Evolutionary conservation across 352 stramenopile species (phyloP), one percentile per base, ranked within the genome.

Genomic region (Phytophthora boehmeriae): DNA sequence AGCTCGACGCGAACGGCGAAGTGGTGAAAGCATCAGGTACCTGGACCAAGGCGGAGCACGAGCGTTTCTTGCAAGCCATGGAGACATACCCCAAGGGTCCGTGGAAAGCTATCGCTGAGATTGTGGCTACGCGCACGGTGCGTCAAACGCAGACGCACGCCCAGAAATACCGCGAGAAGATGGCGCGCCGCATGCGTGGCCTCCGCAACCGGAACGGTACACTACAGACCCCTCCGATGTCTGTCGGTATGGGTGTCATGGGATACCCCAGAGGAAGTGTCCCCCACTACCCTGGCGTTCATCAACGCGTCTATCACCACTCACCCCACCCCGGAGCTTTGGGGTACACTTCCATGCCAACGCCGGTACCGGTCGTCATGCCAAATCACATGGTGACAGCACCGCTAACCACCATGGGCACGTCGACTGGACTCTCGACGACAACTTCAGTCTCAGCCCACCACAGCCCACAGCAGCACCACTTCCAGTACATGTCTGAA

Each of bases 121-220:
- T 89, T 64, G 79, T 91, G 20, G 79, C 69, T 51, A 86, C 81
- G 28, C 78, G 79, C 20, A 88, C 81, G 4, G 75, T 86, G 22
- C 80, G 80, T 47, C 80, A 90, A 72, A 88, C 78, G 42, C 78
- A 88, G 66, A 89, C 78, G 6, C 79, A 91, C 54, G 80, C 77
- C 10, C 80, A 88, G 43, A 89, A 89, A 63, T 87, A 89, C 55
- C 57, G 78, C 10, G 78, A 88, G 60, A 90, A 90, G 64, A 59
- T 87, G 23, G 71, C 71, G 1, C 68, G 80, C 23, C 78, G 76
- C 39, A 71, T 84, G 60, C 79, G 79, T n/a, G 79, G 79, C 19
- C 71, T 89, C 13, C 79, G 79, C 47, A 89, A 89, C 54, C 76
- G 79, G 16, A 86, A 86, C 48, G 75, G 76, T 27, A 85, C 74